These are phyloP conservation scores for Rhododendron simsii DNA, from an alignment of 148 eudicot genomes.

Conservation along the genomic window DNA sequence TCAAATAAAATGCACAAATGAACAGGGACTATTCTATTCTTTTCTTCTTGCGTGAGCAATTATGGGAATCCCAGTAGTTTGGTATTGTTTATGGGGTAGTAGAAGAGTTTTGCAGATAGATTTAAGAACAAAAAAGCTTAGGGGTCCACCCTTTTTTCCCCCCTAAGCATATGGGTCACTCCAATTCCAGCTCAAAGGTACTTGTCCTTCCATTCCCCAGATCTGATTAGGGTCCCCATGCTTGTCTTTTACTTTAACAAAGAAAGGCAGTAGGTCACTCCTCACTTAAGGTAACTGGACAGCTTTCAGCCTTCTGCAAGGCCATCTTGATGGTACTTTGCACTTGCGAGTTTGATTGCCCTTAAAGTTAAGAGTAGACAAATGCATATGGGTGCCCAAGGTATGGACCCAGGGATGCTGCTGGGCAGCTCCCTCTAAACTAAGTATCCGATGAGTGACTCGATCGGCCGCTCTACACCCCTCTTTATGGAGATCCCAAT, in stretches of 20 bases:
- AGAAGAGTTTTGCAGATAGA: neutral
- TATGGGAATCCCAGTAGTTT: neutral
- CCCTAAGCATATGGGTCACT: neutral
- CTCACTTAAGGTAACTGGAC: neutral
- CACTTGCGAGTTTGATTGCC: neutral
- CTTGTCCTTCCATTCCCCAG: neutral
- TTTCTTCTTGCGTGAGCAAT: neutral
- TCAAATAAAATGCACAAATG: neutral
- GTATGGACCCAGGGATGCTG: neutral
- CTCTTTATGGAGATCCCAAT: no score
- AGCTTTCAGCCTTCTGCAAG: neutral
- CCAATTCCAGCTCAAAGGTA: conserved; percentile 1
- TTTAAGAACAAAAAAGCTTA: neutral
- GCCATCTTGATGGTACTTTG: neutral
- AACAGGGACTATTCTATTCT: neutral
- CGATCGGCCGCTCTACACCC: no score
- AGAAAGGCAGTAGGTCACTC: conserved; percentile 1
- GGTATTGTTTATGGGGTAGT: neutral
- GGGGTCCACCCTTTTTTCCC: neutral
- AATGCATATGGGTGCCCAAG: neutral
- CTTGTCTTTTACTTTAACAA: neutral
- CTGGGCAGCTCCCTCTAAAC: no score
- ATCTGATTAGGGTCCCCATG: neutral
- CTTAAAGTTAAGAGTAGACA: neutral
- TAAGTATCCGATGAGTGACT: no score